Base-by-base conservation (phyloP, 192 early-diverging fungal genomes). In the Backusella morwellensis region DNA sequence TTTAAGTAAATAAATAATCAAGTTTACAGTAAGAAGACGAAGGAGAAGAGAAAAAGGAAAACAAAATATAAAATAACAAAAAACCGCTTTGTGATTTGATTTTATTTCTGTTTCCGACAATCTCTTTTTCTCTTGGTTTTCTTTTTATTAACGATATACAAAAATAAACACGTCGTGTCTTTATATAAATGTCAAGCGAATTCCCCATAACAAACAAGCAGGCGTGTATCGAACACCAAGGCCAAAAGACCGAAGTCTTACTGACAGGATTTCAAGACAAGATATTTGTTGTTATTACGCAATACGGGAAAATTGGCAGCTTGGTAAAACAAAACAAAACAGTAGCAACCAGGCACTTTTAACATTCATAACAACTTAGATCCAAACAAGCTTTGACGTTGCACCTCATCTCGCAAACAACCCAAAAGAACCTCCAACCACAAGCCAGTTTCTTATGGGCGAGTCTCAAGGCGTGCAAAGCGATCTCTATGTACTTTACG, bases 231-330 rank as follows among this genome's bases (percentile, higher is more conserved):
- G 52, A 54, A 0, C 75, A 89, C 23, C 76, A 88, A 35, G 86
- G 83, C 52, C 68, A 73, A 42, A 85, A 87, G 56, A 88, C 86
- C 3, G 88, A 89, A 41, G 81, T 86, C 12, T 66, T 87, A 32
- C 73, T 89, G n/a, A 76, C 81, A 1, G 85, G 85, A 11, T 89
- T 83, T 52, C 19, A 21, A 1, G 86, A 90, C 79, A 88, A 84
- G 75, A 90, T 89, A 36, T 75, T 89, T 52, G 78, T 88, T 42
- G 40, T 88, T 23, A 76, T 88, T 32, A 85, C 82, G 3, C 88
- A 90, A 36, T 88, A 86, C 75, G 87, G 87, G 14, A 85, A 80
- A 71, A 82, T 87, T 35, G 88, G 88, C 12, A 88, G 85, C 75
- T 38, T 90, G 84, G 88, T 90, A 83, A 59, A 69, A 14, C 19